phyloP scores from a whole-genome alignment of 164 flowering plant genomes.

The Akebia trifoliata region DNA sequence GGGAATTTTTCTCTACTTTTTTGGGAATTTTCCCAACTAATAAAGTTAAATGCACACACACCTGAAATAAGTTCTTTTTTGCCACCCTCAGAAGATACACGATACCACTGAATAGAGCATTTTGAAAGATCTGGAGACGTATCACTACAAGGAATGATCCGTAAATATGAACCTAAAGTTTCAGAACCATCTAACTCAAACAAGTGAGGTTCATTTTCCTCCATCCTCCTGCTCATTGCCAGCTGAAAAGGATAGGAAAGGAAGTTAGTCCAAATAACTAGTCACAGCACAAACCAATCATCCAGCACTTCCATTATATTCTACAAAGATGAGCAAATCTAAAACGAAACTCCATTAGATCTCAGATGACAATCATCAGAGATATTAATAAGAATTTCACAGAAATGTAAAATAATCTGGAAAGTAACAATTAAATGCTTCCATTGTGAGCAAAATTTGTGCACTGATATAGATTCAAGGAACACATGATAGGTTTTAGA shows the following conservation, averaged over 20 bases:
- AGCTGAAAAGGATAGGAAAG: slow-evolving; percentile 41
- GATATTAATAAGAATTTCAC: too few species aligned
- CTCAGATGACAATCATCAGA: too few species aligned
- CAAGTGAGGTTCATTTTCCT: slow-evolving; percentile 33
- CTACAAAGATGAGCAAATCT: not conserved
- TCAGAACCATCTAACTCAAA: slow-evolving; percentile 76
- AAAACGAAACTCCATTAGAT: too few species aligned
- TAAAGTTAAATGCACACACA: slow-evolving; percentile 21
- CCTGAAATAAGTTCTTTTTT: slow-evolving; percentile 83
- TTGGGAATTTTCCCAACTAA: too few species aligned
- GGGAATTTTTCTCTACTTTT: too few species aligned
- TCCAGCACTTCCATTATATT: not conserved
- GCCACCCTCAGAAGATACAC: slow-evolving; percentile 58
- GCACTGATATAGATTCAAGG: too few species aligned
- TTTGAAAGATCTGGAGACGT: slow-evolving; percentile 53
- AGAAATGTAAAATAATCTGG: too few species aligned
- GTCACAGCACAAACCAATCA: not conserved
- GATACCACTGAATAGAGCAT: slow-evolving; percentile 86
- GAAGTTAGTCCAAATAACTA: not conserved
- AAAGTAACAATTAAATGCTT: too few species aligned
- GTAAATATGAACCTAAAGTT: slow-evolving; percentile 73
- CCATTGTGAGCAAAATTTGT: too few species aligned
- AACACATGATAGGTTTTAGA: too few species aligned
- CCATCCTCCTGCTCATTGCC: slow-evolving; percentile 53
- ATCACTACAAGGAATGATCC: slow-evolving; percentile 49